phyloP scores from a whole-genome alignment of 1,284 basidiomycete genomes.

The Ustilago shanxiensis region DNA sequence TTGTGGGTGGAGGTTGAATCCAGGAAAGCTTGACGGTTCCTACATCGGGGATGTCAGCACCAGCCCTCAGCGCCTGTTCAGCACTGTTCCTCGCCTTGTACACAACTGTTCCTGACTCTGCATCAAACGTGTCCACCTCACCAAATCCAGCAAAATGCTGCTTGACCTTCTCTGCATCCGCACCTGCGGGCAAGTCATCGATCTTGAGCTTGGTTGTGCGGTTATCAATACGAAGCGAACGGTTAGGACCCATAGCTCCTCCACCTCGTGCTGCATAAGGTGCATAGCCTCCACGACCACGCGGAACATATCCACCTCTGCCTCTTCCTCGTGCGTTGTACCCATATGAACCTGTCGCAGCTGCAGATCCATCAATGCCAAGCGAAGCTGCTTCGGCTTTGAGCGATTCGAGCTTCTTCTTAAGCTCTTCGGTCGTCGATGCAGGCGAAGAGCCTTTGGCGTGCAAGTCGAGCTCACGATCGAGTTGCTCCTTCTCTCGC shows the following conservation, averaged over 20 bases:
- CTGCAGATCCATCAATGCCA: constrained; percentile 75
- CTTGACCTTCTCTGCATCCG: constrained; percentile 76
- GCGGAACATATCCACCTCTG: constrained; percentile 70
- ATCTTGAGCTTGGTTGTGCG: constrained; percentile 84
- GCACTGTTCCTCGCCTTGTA: constrained; percentile 60
- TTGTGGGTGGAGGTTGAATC: constrained; percentile 44
- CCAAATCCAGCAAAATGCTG: constrained; percentile 77
- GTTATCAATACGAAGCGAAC: constrained; percentile 87
- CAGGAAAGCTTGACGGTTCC: constrained; percentile 61
- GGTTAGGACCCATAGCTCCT: constrained; percentile 71
- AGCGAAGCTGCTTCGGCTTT: constrained; percentile 86
- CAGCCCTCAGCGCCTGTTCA: constrained; percentile 61
- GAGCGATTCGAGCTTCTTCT: constrained; percentile 83
- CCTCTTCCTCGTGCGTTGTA: constrained; percentile 68
- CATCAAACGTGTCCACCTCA: constrained; percentile 53
- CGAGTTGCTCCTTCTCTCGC: constrained; percentile 81
- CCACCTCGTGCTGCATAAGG: constrained; percentile 77
- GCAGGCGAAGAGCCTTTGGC: constrained; percentile 72
- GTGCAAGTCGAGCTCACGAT: constrained; percentile 72
- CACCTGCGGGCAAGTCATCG: constrained; percentile 75
- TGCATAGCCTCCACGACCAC: constrained; percentile 79
- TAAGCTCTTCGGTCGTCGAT: constrained; percentile 78
- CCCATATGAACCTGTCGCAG: constrained; percentile 60
- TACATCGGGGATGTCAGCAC: constrained; percentile 58
- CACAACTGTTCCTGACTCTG: constrained; percentile 28